Conservation (phyloP, 805 yeast species). For the Candida montana region DNA sequence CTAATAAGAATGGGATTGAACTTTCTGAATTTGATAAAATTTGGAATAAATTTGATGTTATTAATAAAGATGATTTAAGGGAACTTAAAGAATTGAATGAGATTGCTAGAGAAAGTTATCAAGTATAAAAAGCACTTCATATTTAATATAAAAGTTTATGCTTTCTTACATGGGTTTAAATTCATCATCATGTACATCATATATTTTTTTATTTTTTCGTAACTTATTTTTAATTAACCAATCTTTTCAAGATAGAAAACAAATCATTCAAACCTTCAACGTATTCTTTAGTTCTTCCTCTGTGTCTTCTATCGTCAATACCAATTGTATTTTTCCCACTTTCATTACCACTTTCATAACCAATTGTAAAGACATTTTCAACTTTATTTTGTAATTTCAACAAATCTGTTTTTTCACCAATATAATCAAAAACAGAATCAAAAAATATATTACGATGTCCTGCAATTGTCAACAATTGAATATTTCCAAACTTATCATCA, state of each 20-base stretch:
- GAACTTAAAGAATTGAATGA: conserved; percentile 51
- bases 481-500: not conserved
- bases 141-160: no score
- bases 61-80: conserved; percentile 43
- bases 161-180: no score
- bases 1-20: conserved; percentile 24
- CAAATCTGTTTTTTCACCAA: conserved; percentile 29
- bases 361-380: conserved; percentile 52
- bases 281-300: conserved; percentile 55
- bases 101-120: conserved; percentile 48
- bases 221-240: not conserved
- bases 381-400: conserved; percentile 25
- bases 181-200: no score
- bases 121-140: conserved; percentile 4
- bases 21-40: conserved; percentile 44
- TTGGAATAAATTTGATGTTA: conserved; percentile 31
- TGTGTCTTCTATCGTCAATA: not conserved
- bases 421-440: conserved; percentile 58
- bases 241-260: conserved; percentile 39
- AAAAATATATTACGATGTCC: conserved; percentile 68
- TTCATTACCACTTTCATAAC: conserved; percentile 32
- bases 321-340: not conserved
- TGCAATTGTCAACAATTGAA: conserved; percentile 47
- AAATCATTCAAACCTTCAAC: conserved; percentile 69
- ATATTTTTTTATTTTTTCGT: not conserved